phyloP scores from a whole-genome alignment of 257 asterid species.

The Solanum pimpinellifolium region DNA sequence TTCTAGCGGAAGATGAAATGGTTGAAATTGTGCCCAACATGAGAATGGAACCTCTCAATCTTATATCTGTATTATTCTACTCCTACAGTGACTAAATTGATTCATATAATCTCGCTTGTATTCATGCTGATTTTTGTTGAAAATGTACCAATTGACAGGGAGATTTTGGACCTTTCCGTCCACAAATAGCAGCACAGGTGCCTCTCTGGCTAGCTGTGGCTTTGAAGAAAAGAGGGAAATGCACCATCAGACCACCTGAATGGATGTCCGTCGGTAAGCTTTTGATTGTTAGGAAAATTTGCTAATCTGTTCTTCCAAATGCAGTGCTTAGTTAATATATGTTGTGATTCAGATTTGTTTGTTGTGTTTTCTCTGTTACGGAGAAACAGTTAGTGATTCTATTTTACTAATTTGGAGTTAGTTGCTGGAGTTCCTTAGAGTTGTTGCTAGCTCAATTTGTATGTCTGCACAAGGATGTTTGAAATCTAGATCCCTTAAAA shows the following conservation, averaged over 20 bases:
- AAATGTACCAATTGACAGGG: constrained; percentile 37
- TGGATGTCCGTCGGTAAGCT: constrained; percentile 88
- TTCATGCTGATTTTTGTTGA: background rate
- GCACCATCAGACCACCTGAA: constrained; percentile 73
- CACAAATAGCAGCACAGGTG: constrained; percentile 62
- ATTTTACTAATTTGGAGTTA: background rate
- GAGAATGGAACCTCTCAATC: constrained; percentile 79
- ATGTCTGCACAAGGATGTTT: background rate
- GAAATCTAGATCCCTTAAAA: background rate
- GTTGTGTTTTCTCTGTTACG: background rate
- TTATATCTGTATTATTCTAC: constrained; percentile 44
- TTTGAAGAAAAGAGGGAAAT: constrained; percentile 89
- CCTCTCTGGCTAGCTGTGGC: constrained; percentile 96
- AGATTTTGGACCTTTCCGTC: constrained; percentile 79
- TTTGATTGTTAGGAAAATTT: background rate
- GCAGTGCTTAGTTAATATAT: background rate
- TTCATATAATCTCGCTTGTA: background rate
- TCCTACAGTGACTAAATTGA: background rate
- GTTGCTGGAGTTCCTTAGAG: background rate
- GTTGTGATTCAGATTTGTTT: background rate
- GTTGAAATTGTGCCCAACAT: constrained; percentile 69
- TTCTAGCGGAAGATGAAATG: constrained; percentile 89
- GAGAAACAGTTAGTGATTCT: background rate
- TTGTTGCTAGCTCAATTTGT: background rate
- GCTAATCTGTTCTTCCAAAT: background rate